Evolutionary conservation across 352 stramenopile genomes (phyloP).

Genomic region (Phytophthora pinifolia): DNA sequence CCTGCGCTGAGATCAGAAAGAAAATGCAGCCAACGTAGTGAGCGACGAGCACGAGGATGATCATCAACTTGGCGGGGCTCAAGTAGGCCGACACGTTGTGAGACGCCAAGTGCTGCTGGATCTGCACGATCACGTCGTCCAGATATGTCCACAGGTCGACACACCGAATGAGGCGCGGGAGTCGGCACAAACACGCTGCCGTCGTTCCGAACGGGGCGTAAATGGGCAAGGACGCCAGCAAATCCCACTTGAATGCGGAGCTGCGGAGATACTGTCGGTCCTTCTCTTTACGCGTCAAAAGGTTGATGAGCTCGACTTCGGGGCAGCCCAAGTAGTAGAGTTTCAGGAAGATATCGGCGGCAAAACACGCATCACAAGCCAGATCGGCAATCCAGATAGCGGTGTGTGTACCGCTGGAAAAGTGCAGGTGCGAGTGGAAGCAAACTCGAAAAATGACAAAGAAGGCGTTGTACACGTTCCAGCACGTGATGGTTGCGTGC

Average conservation of each 20-base stretch:
- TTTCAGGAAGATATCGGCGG: constrained; percentile 56
- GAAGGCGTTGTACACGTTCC: constrained; percentile 67
- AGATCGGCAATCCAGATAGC: constrained; percentile 25
- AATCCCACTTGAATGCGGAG: constrained; percentile 42
- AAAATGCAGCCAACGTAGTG: constrained; percentile 72
- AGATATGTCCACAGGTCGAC: constrained; percentile 37
- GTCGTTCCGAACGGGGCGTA: constrained; percentile 56
- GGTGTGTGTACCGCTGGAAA: constrained; percentile 7
- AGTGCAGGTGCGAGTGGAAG: constrained; percentile 42
- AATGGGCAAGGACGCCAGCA: constrained; percentile 43
- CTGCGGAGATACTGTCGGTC: constrained; percentile 43
- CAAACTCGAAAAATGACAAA: constrained; percentile 67
- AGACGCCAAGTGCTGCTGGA: constrained; percentile 31
- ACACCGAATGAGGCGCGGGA: constrained; percentile 50
- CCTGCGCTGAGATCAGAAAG: constrained; percentile 59
- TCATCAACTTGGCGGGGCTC: constrained; percentile 52
- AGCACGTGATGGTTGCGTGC: constrained; percentile 43
- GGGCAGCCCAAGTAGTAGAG: constrained; percentile 70
- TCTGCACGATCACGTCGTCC: constrained; percentile 49
- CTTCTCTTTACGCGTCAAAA: constrained; percentile 35
- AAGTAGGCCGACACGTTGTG: constrained; percentile 61
- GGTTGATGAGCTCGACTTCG: constrained; percentile 42
- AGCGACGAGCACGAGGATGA: constrained; percentile 58
- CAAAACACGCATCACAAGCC: constrained; percentile 46
- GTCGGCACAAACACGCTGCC: constrained; percentile 38